Base-by-base conservation (phyloP, 441 rosid species). In the Viola pubescens region DNA sequence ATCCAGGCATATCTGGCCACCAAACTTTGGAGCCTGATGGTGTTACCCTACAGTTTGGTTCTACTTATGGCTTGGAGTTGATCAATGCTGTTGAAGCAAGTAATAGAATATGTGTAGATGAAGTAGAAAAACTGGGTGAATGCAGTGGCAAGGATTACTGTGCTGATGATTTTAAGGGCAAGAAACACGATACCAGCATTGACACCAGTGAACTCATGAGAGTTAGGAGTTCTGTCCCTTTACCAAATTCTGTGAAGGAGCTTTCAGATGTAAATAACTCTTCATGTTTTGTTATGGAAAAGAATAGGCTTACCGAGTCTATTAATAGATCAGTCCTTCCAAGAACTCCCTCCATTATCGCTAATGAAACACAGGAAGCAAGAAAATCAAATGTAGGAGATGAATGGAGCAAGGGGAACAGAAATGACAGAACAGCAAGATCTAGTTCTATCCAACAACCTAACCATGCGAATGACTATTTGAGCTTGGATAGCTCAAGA, bases 31-130 rank as follows among this genome's bases (percentile, higher is more conserved):
- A 72, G 53, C 62, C 74, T 66, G 76, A 51, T 71, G 79, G 80
- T 69, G 77, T 76, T 64, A 64, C 78, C 59, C 57, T 76, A 49
- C 79, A 53, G 74, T 70, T 61, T 68, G 81, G 68, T 52, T 73
- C 64, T 64, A 61, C 58, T 64, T 60, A 58, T 69, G 70, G 67
- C 59, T 61, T 57, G 53, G 75, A 68, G 47, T 55, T 73, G 63
- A 70, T 60, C 60, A 69, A 74, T 61, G 64, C 75, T 68, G 61
- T 37, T 59, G 58, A 74, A 37, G 57, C 70, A 62, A 62, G 64
- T 67, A 72, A 66, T 67, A 63, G 49, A 56, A 60, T 44, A 39
- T 67, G 61, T 60, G 56, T n/a, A 43, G 70, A 43, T 52, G 52
- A 55, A 50, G 52, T n/a, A n/a, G 45, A 34, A 37, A 53, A 70